phyloP scores from a whole-genome alignment of 129 eudicot genomes.

The Lactuca saligna region DNA sequence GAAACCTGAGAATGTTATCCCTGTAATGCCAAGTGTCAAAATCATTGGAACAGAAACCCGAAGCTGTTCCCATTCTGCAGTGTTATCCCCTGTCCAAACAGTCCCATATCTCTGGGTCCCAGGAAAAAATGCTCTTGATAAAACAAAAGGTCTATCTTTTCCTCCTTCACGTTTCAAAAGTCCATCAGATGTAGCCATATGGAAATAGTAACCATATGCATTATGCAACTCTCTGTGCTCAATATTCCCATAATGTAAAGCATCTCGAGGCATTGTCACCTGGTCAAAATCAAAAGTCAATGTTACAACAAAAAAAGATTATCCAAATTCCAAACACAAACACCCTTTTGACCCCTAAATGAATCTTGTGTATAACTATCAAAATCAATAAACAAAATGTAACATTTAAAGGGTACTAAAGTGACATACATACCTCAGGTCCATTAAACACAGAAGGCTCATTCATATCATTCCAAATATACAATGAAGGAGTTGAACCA shows the following conservation, averaged over 20 bases:
- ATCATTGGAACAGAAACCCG: conserved; percentile 98
- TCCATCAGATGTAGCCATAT: conserved; percentile 94
- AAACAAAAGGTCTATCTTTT: conserved; percentile 87
- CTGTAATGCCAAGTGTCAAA: conserved; percentile 85
- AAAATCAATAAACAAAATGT: no score
- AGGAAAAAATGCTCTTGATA: conserved; percentile 92
- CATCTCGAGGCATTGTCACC: conserved; percentile 97
- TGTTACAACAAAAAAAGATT: neutral
- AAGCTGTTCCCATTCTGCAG: conserved; percentile 97
- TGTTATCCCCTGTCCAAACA: conserved; percentile 96
- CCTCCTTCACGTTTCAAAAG: conserved; percentile 84
- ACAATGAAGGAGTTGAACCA: conserved; percentile 91
- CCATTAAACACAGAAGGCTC: conserved; percentile 99
- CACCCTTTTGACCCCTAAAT: no score
- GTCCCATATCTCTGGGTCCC: conserved; percentile 96
- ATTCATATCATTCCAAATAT: conserved; percentile 98
- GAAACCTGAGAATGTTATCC: conserved; percentile 82
- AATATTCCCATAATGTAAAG: conserved; percentile 75
- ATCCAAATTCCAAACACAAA: neutral
- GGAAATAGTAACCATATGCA: conserved; percentile 92
- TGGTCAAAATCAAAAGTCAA: conserved; percentile 28
- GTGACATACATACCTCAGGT: conserved; percentile 70
- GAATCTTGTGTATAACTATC: no score
- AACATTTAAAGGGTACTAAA: neutral
- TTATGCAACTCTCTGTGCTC: conserved; percentile 96